These are phyloP conservation scores for Epichloe baconii DNA, from an alignment of 2,329 filamentous ascomycete species.

Conservation along the genomic window DNA sequence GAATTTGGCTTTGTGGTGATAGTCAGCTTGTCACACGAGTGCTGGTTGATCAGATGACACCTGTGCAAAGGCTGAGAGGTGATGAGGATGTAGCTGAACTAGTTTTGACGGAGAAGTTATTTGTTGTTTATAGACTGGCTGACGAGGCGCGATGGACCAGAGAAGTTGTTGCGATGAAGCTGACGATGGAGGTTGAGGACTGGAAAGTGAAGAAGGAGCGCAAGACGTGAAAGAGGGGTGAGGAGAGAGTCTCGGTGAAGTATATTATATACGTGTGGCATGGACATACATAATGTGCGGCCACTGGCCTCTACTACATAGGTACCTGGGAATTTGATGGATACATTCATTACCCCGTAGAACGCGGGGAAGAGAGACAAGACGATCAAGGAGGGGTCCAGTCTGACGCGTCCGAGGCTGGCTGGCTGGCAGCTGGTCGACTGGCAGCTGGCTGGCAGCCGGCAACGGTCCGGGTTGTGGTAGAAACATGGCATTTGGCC, in stretches of 20 bases:
- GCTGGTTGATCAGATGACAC: neutral
- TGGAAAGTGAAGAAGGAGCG: too few species aligned
- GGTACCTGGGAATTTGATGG: neutral
- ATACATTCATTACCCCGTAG: neutral
- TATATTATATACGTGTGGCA: too few species aligned
- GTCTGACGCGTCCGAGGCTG: neutral
- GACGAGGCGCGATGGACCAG: neutral
- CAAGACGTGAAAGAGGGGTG: too few species aligned
- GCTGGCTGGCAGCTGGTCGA: too few species aligned
- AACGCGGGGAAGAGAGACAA: neutral
- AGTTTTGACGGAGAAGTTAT: neutral
- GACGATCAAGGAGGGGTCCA: too few species aligned
- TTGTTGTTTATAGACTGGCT: neutral
- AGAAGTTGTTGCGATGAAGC: neutral
- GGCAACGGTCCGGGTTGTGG: neutral
- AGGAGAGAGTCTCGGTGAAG: too few species aligned
- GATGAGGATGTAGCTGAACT: neutral
- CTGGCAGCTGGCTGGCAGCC: neutral
- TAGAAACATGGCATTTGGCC: neutral
- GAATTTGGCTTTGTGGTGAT: conserved; percentile 1
- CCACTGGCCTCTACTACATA: too few species aligned
- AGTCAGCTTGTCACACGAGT: neutral
- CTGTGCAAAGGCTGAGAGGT: neutral
- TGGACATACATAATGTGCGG: too few species aligned
- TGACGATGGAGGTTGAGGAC: neutral